A percentile compares a stretch with the other conserved stretches of the same genome.
Conservation (phyloP, 495 filamentous ascomycete species). For the Letharia columbiana region DNA sequence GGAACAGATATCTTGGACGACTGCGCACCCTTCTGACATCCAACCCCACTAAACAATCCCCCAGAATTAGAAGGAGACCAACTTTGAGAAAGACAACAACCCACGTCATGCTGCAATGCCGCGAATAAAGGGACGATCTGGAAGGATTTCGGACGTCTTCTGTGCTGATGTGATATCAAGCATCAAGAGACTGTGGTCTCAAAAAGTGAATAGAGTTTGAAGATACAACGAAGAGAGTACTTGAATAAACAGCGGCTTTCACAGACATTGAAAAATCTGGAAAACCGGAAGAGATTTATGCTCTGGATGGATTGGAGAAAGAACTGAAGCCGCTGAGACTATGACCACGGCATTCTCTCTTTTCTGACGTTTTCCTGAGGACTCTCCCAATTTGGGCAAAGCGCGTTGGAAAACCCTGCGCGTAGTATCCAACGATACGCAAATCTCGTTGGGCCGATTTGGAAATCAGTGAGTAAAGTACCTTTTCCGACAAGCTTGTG, state of each 20-base stretch:
- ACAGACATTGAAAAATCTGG: neutral
- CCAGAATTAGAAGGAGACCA: neutral
- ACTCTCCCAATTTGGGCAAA: neutral
- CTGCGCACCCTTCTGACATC: neutral
- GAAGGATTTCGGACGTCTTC: neutral
- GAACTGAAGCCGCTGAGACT: neutral
- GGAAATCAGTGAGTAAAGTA: neutral
- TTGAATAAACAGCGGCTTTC: neutral
- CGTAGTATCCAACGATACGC: neutral
- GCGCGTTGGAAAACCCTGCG: neutral
- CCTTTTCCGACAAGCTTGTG: neutral
- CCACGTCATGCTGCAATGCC: slow-evolving; percentile 2
- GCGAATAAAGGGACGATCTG: neutral
- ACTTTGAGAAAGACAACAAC: neutral
- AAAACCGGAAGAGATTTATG: neutral
- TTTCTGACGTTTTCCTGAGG: neutral
- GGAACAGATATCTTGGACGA: neutral
- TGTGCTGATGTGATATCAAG: neutral
- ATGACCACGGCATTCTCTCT: neutral
- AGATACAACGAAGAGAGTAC: neutral
- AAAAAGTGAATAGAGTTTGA: neutral
- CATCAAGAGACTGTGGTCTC: neutral
- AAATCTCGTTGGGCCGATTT: neutral
- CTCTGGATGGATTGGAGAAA: neutral
- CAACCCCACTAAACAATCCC: neutral